Evolutionary conservation across 108 stramenopile genomes (phyloP).

Genomic region (Fistulifera solaris): DNA sequence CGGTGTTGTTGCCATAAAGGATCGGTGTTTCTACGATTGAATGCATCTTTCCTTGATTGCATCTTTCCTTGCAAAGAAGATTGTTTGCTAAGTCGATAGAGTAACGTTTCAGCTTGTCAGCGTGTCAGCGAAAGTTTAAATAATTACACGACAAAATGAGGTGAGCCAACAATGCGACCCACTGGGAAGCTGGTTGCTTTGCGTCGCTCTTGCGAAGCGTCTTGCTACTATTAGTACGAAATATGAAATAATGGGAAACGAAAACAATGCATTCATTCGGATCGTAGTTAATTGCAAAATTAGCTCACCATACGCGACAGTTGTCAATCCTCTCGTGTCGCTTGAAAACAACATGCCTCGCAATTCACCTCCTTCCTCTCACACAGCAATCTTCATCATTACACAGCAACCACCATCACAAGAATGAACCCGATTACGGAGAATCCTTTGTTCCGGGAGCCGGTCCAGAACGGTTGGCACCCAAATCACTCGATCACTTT

Average conservation of each 20-base stretch:
- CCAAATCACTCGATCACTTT: slow-evolving; percentile 73
- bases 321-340: neutral
- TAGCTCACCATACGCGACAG: neutral
- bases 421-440: slow-evolving; percentile 37
- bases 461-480: slow-evolving; percentile 32
- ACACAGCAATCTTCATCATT: slow-evolving; percentile 1
- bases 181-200: neutral
- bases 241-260: neutral
- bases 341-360: too few relatives aligned
- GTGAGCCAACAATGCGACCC: neutral
- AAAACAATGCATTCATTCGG: neutral
- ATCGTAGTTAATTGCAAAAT: neutral
- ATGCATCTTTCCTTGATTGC: too few relatives aligned
- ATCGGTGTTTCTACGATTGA: too few relatives aligned
- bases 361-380: neutral
- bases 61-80: too few relatives aligned
- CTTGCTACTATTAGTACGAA: neutral
- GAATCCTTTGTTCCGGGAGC: slow-evolving; percentile 37
- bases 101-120: too few relatives aligned
- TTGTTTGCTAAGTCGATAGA: too few relatives aligned
- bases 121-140: too few relatives aligned
- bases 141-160: slow-evolving; percentile 1
- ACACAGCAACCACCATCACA: neutral
- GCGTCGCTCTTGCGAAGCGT: neutral
- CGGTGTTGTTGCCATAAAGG: too few relatives aligned